A percentile compares a stretch with the other conserved stretches of the same genome.
phyloP scores from a whole-genome alignment of 2,329 filamentous ascomycete species.

The Fonsecaea monophora region DNA sequence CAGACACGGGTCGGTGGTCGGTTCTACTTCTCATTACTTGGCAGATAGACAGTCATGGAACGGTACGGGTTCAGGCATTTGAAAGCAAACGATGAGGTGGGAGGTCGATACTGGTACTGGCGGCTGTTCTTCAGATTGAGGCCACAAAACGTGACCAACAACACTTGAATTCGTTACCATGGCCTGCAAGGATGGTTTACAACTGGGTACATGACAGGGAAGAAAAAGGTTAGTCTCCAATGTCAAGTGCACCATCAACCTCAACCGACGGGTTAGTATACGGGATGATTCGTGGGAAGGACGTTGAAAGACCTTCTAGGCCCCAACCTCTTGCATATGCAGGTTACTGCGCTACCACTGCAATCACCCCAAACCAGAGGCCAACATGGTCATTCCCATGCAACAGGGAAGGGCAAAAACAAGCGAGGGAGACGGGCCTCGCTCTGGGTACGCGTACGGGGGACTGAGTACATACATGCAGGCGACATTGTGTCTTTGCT shows the following conservation, averaged over 20 bases:
- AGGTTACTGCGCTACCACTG: neutral
- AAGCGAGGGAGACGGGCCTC: neutral
- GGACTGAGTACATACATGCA: neutral
- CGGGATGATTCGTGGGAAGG: neutral
- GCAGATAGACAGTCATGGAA: neutral
- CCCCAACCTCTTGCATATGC: slow-evolving; percentile 7
- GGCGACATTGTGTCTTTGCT: neutral
- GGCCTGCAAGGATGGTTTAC: neutral
- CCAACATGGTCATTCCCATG: neutral
- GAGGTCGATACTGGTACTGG: neutral
- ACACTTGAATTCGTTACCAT: neutral
- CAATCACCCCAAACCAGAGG: neutral
- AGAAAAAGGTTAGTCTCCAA: neutral
- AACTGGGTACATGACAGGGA: neutral
- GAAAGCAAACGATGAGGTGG: neutral
- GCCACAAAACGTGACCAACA: neutral
- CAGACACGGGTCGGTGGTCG: neutral
- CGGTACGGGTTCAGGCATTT: neutral
- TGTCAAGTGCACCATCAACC: neutral
- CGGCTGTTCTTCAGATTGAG: neutral
- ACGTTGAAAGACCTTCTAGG: neutral
- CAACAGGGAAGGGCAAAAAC: neutral
- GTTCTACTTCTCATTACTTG: neutral
- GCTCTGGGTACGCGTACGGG: neutral
- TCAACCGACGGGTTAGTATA: neutral